These are phyloP conservation scores for Ustilago trichophora DNA, from an alignment of 1,284 basidiomycete genomes.

Conservation along the genomic window DNA sequence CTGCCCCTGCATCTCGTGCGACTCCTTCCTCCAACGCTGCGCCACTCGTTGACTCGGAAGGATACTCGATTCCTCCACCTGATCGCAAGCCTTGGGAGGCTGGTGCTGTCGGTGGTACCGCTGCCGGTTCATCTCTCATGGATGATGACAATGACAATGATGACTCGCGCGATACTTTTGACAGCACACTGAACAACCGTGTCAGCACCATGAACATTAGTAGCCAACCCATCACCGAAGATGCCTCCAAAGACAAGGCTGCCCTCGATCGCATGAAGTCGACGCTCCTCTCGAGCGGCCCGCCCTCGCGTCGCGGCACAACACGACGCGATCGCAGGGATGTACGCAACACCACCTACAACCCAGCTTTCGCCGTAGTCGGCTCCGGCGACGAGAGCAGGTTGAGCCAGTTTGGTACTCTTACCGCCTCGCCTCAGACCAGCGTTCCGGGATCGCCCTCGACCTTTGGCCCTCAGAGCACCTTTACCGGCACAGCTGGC, in stretches of 20 bases:
- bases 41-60: constrained; percentile 69
- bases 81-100: constrained; percentile 69
- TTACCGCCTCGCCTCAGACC: constrained; percentile 25
- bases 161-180: constrained; percentile 30
- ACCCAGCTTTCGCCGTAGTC: constrained; percentile 39
- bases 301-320: constrained; percentile 65
- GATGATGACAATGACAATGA: constrained; percentile 58
- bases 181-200: constrained; percentile 29
- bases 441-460: constrained; percentile 32
- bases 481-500: constrained; percentile 40
- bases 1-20: background rate
- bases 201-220: constrained; percentile 66
- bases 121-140: constrained; percentile 35
- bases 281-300: constrained; percentile 65
- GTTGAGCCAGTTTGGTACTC: constrained; percentile 37
- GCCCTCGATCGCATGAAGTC: constrained; percentile 70
- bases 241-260: constrained; percentile 68
- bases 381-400: constrained; percentile 23
- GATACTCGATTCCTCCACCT: constrained; percentile 70
- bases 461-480: constrained; percentile 30
- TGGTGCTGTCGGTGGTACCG: background rate
- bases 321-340: constrained; percentile 68
- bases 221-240: constrained; percentile 68
- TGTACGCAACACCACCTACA: constrained; percentile 68
- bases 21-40: constrained; percentile 16